Evolutionary conservation across 352 stramenopile genomes (phyloP), one percentile per base, ranked within the genome.

Genomic region (Blastocystis sp.): DNA sequence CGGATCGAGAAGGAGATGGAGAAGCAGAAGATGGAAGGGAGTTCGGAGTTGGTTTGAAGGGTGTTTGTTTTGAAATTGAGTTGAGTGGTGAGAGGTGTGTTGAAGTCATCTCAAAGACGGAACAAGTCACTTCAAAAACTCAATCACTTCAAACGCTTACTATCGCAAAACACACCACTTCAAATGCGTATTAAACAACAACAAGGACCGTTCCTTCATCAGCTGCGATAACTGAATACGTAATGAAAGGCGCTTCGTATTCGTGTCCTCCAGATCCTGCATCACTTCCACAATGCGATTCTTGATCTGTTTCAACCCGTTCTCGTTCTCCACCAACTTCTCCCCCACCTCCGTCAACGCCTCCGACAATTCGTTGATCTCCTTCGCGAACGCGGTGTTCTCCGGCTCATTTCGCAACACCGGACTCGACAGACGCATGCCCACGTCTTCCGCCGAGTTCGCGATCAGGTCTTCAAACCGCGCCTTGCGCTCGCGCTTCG

Each of bases 151-250:
- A n/a, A n/a, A n/a, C n/a, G n/a, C n/a, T n/a, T n/a, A 29, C 66
- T 26, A 3, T 26, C 21, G 70, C 67, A 50, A 85, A 85, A 85
- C 74, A 85, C 19, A 59, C 59, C n/a, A 85, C 26, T 70, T 35
- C 21, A 66, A 67, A 12, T 24, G 33, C 16, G 29, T 39, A 2
- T 69, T 62, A 67, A 6, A 69, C 35, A 85, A 39, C 12, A 85
- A 29, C 19, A 85, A 31, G 21, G 74, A 85, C 12, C 74, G 74
- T 31, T 85, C 74, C 33, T 85, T 85, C 26, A 85, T 85, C n/a
- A 85, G 60, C 74, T 85, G 74, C 13, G 74, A 35, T 13, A 85
- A 35, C 41, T 85, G 74, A 62, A 85, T 85, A 39, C 74, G 45
- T n/a, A 85, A 24, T n/a, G 74, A 85, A 6, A 85, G 51, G 41